Evolutionary conservation across 345 rosid species (phyloP), one percentile per base, ranked within the genome.

Genomic region (Dipteronia sinensis): DNA sequence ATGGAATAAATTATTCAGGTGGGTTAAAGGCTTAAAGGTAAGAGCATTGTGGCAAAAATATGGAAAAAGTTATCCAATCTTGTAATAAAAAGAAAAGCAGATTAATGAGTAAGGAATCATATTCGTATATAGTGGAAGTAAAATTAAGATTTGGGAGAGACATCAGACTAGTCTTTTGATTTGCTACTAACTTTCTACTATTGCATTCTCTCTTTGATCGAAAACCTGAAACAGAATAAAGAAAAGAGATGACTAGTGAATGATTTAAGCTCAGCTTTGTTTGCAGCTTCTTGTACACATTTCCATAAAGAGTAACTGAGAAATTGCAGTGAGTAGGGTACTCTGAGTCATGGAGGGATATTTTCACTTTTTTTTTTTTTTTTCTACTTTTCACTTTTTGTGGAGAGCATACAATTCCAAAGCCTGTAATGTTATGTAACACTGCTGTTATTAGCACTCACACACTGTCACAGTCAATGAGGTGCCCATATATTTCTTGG

Each of bases 231-330:
- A 8, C 71, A 22, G 20, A 27, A 7, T 34, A 25, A 31, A 34
- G 9, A 13, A 44, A 56, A 64, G 56, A 23, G 17, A 51, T 20
- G 70, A 13, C 8, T 23, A 19, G 62, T 67, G 29, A 62, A 62
- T 79, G 44, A 69, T 69, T 79, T 61, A 63, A 51, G 74, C 44
- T 9, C 3, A 38, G 51, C 73, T 79, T 73, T 79, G 61, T 69
- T 46, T 75, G 49, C 64, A 51, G 69, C 82, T 75, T 75, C 67
- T 17, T 42, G 10, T 80, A 74, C 82, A 80, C 78, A 75, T 75
- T 73, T 78, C 51, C 13, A 74, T 59, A 67, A 79, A 71, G 73
- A 56, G 22, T 20, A 53, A 65, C 20, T 7, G 61, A n/a, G 69
- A 61, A 40, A 31, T 1, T 8, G 73, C 73, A 31, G 49, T 17